A percentile compares a stretch with the other conserved stretches of the same genome.
phyloP scores from a whole-genome alignment of 1,139 yeast species.

The Geotrichum australiense region DNA sequence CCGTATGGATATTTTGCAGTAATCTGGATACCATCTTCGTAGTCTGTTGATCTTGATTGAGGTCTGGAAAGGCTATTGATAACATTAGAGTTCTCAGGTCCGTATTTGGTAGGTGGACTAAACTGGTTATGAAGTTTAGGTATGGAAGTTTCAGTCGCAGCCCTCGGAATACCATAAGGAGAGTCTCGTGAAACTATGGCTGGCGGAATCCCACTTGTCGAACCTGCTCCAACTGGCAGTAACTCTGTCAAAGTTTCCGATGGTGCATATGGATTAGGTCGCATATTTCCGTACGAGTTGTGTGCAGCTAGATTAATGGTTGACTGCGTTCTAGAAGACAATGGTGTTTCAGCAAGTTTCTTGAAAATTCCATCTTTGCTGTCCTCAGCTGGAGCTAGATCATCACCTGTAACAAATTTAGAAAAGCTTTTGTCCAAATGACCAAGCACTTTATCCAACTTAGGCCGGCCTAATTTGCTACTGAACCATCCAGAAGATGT shows the following conservation, averaged over 20 bases:
- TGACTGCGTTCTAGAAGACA: slow-evolving; percentile 17
- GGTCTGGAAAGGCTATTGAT: too few relatives aligned
- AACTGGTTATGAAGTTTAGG: neutral
- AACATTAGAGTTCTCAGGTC: too few relatives aligned
- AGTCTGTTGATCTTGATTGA: too few relatives aligned
- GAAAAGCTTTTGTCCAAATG: slow-evolving; percentile 67
- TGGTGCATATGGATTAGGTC: slow-evolving; percentile 9
- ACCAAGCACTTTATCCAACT: slow-evolving; percentile 80
- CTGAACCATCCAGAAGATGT: slow-evolving; percentile 54
- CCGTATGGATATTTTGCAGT: too few relatives aligned
- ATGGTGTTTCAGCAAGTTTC: slow-evolving; percentile 40
- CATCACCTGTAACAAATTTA: slow-evolving; percentile 90
- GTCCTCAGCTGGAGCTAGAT: slow-evolving; percentile 30
- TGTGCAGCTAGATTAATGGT: slow-evolving; percentile 7
- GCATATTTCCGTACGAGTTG: neutral
- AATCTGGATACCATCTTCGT: too few relatives aligned
- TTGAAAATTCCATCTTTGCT: slow-evolving; percentile 58
- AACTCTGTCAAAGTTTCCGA: slow-evolving; percentile 1
- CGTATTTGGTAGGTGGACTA: neutral
- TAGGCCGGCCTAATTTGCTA: slow-evolving; percentile 64
- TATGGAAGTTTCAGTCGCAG: neutral
- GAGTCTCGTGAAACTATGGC: neutral
- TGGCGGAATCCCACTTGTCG: slow-evolving; percentile 10
- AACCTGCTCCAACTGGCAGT: slow-evolving; percentile 13
- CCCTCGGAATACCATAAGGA: neutral